Base-by-base conservation (phyloP, 2,329 filamentous ascomycete species). In the Neoarthrinium moseri region DNA sequence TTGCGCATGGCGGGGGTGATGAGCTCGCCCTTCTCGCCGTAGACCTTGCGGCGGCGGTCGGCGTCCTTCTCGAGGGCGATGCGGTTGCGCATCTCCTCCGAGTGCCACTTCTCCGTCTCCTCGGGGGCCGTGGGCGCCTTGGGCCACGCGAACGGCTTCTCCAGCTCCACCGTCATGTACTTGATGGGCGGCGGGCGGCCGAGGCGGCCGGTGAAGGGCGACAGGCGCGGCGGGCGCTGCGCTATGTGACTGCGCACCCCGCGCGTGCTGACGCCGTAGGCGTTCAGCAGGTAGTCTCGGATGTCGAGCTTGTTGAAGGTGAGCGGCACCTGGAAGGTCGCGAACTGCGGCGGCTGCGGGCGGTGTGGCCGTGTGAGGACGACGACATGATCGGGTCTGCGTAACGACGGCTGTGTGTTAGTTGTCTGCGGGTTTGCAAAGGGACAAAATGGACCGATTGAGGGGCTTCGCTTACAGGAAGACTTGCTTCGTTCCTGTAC, bases 291-390 rank as follows among this genome's bases (percentile, higher is more conserved):
- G 74, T 97, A 99, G 73, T 96, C 91, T 67, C 91, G 89, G 33
- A 99, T 73, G 67, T 99, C 94, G 68, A 97, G 86, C 73, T 99
- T 99, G 77, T 90, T 95, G 77, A 96, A 91, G 58, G 81, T 84
- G 57, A 97, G 79, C 10, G 94, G 94, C 24, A 96, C 92, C 60
- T 86, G 78, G 81, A 99, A 99, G 59, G 84, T 86, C 52, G 92
- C 94, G 65, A 89, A 90, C 65, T 84, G 86, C 17, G 91, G 83
- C 6, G 89, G 56, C 33, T 57, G 85, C 44, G 37, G 36, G 20
- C 44, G 44, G 20, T 40, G 36, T n/a, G 47, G 47, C 22, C 47
- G 47, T 43, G 43, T 46, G 35, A 50, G 37, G 6, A 41, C 45
- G 26, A 50, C 40, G 8, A 49, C 26, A 37, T 46, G 38, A n/a